A percentile compares a stretch with the other conserved stretches of the same genome.
Evolutionary conservation across 805 yeast genomes (phyloP).

Genomic region (Candida montana): DNA sequence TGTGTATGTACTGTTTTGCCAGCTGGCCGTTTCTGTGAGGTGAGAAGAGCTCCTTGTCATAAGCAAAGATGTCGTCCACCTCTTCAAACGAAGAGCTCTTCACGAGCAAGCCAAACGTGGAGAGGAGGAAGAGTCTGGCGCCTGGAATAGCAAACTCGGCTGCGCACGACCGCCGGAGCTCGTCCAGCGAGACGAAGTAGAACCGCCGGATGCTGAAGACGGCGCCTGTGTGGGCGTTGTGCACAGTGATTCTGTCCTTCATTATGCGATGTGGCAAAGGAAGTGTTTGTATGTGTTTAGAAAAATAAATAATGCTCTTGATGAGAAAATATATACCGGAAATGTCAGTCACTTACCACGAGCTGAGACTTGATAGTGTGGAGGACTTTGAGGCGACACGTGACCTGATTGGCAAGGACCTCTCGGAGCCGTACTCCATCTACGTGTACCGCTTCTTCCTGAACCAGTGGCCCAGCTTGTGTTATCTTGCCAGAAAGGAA

Average conservation of each 20-base stretch:
- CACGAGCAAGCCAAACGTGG: conserved; percentile 62
- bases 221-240: conserved; percentile 43
- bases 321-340: not conserved
- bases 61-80: conserved; percentile 53
- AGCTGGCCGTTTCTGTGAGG: conserved; percentile 16
- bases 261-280: no score
- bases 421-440: conserved; percentile 91
- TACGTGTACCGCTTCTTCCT: conserved; percentile 90
- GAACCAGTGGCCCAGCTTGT: conserved; percentile 85
- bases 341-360: conserved; percentile 18
- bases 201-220: conserved; percentile 31
- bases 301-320: not conserved
- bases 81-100: conserved; percentile 39
- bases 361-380: conserved; percentile 22
- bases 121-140: conserved; percentile 43
- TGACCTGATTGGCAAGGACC: conserved; percentile 58
- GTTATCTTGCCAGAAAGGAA: conserved; percentile 52
- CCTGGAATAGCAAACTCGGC: conserved; percentile 36
- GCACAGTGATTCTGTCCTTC: conserved; percentile 15
- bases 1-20: conserved; percentile 11
- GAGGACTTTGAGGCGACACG: conserved; percentile 47
- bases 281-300: no score
- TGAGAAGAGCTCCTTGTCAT: conserved; percentile 55
- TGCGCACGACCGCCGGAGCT: conserved; percentile 36
- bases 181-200: conserved; percentile 36